These are phyloP conservation scores for Ophiobolus disseminans DNA, from an alignment of 2,329 filamentous ascomycete genomes.

Conservation along the genomic window DNA sequence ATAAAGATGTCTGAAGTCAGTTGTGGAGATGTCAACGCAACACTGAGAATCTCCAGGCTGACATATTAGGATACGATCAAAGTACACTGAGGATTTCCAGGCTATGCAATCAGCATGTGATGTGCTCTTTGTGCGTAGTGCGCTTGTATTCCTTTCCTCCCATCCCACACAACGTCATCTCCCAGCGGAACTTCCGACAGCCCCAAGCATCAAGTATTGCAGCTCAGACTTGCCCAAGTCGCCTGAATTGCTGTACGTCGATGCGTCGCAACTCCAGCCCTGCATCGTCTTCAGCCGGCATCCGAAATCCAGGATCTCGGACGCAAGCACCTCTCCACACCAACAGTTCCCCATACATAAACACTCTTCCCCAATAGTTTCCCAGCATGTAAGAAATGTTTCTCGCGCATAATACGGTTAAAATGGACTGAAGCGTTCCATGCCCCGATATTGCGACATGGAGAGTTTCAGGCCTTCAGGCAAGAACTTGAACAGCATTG, in stretches of 20 bases:
- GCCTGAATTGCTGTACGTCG: neutral
- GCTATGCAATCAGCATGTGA: too few species aligned
- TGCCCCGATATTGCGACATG: slow-evolving; percentile 18
- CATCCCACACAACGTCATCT: neutral
- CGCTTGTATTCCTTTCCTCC: too few species aligned
- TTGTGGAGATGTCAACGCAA: too few species aligned
- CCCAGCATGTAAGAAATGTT: neutral
- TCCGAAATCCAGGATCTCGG: slow-evolving; percentile 11
- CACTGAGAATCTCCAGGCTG: too few species aligned
- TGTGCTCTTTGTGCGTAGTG: too few species aligned
- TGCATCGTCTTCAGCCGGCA: neutral
- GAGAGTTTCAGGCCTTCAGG: slow-evolving; percentile 32
- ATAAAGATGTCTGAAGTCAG: too few species aligned
- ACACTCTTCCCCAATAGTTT: slow-evolving; percentile 3
- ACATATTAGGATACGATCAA: too few species aligned
- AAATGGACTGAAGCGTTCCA: slow-evolving; percentile 21
- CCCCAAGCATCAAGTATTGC: neutral
- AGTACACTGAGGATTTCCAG: too few species aligned
- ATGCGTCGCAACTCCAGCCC: neutral
- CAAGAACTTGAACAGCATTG: slow-evolving; percentile 5
- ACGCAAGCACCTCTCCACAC: neutral
- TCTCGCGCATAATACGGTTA: slow-evolving; percentile 6
- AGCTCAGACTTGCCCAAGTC: neutral
- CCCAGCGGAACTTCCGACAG: neutral
- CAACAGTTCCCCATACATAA: neutral